Evolutionary conservation across 495 filamentous ascomycete species (phyloP).

Genomic region (Penicillium canescens): DNA sequence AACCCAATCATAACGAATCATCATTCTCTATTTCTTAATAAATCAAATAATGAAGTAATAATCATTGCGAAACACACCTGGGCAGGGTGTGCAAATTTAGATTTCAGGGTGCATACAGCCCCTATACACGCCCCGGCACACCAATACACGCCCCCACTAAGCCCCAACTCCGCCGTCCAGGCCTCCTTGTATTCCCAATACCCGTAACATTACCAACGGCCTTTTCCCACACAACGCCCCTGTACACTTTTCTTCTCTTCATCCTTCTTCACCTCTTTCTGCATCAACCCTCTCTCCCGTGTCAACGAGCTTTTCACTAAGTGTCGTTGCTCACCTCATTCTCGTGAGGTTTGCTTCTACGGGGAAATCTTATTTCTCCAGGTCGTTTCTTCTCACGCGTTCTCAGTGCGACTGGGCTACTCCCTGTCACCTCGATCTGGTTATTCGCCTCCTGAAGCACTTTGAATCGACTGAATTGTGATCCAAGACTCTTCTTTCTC

Average conservation of each 20-base stretch:
- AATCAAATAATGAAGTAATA: no score
- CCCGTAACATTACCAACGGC: constrained; percentile 12
- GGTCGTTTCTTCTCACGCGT: constrained; percentile 10
- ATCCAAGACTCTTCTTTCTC: background rate
- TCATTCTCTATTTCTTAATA: no score
- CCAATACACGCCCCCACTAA: no score
- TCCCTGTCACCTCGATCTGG: constrained; percentile 6
- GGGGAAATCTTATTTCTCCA: constrained; percentile 23
- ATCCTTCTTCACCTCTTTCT: constrained; percentile 17
- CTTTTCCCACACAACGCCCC: constrained; percentile 19
- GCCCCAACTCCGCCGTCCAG: no score
- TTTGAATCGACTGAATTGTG: constrained; percentile 7
- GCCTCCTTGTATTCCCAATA: constrained; percentile 4
- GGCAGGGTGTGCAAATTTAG: no score
- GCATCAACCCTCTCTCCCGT: constrained; percentile 18
- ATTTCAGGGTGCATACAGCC: no score
- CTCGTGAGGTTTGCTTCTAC: constrained; percentile 30
- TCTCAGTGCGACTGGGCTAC: constrained; percentile 8
- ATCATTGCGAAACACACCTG: no score
- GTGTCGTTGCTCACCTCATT: constrained; percentile 46
- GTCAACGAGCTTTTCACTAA: constrained; percentile 56
- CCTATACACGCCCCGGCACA: no score
- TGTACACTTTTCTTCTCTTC: constrained; percentile 21
- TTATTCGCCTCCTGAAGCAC: constrained; percentile 8
- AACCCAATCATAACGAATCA: no score